These are phyloP conservation scores for Falciphora oryzae DNA, from an alignment of 2,329 filamentous ascomycete species.

Conservation along the genomic window DNA sequence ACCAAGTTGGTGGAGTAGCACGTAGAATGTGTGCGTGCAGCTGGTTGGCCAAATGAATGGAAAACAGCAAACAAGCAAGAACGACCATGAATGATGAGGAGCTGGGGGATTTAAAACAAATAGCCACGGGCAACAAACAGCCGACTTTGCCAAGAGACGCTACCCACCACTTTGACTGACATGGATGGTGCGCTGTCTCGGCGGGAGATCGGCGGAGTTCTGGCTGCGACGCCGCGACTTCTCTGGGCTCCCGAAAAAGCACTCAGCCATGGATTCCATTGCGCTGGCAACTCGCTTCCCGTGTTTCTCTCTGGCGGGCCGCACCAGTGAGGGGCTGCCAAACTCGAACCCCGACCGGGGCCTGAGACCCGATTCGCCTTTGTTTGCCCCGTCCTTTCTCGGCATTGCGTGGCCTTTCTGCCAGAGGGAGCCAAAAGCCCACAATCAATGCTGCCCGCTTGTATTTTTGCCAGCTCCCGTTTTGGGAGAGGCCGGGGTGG, in stretches of 20 bases:
- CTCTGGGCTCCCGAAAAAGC: neutral
- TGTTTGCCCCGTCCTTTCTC: neutral
- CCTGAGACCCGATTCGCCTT: neutral
- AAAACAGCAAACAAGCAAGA: neutral
- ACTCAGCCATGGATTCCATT: neutral
- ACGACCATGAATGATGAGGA: neutral
- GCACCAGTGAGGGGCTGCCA: constrained; percentile 1
- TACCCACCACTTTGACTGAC: neutral
- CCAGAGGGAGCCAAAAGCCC: neutral
- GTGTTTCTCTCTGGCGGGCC: neutral
- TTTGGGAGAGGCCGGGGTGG: neutral
- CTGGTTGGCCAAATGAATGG: too few relatives aligned
- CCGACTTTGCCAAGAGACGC: neutral
- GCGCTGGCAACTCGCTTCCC: neutral
- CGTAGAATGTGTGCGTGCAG: too few relatives aligned
- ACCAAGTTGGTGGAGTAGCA: too few relatives aligned
- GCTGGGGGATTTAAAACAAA: neutral
- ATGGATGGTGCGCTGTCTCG: neutral
- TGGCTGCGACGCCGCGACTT: neutral
- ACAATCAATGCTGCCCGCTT: neutral
- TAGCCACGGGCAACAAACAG: neutral
- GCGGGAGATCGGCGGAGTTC: neutral
- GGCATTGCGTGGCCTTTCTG: neutral
- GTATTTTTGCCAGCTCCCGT: neutral
- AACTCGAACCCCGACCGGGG: neutral